Conservation (phyloP, 2,329 filamentous ascomycete genomes). For the Thelonectria olida region DNA sequence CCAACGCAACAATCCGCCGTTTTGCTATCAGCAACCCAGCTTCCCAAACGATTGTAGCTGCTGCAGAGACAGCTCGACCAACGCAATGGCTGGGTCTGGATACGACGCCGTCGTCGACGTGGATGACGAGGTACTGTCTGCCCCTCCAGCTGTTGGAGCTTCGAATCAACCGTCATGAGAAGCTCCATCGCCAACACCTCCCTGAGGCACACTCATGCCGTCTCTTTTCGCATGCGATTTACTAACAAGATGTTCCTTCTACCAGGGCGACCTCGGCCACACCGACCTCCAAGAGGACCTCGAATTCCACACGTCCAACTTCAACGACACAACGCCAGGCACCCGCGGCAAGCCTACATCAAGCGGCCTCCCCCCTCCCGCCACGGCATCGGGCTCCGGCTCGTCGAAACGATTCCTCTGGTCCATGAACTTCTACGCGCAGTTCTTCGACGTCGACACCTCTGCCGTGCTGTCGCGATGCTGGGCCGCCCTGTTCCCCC, state of each 20-base stretch:
- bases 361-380: constrained; percentile 65
- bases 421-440: constrained; percentile 92
- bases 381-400: constrained; percentile 56
- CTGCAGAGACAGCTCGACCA: constrained; percentile 5
- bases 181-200: constrained; percentile 6
- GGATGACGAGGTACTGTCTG: constrained; percentile 80
- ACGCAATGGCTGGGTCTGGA: constrained; percentile 79
- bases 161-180: constrained; percentile 5
- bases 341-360: constrained; percentile 59
- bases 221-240: background rate
- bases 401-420: constrained; percentile 89
- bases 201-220: background rate
- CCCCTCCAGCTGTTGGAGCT: constrained; percentile 27
- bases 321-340: constrained; percentile 67
- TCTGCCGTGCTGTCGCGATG: constrained; percentile 87
- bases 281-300: constrained; percentile 99
- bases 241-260: constrained; percentile 29
- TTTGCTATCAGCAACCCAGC: background rate
- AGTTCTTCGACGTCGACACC: constrained; percentile 99
- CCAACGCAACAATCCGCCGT: constrained; percentile 17
- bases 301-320: constrained; percentile 96
- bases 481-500: constrained; percentile 87
- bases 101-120: constrained; percentile 99
- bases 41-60: background rate
- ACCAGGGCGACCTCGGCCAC: constrained; percentile 93